Evolutionary conservation across 2,329 filamentous ascomycete genomes (phyloP), one percentile per base, ranked within the genome.

Genomic region (Calonectria fujianensis): DNA sequence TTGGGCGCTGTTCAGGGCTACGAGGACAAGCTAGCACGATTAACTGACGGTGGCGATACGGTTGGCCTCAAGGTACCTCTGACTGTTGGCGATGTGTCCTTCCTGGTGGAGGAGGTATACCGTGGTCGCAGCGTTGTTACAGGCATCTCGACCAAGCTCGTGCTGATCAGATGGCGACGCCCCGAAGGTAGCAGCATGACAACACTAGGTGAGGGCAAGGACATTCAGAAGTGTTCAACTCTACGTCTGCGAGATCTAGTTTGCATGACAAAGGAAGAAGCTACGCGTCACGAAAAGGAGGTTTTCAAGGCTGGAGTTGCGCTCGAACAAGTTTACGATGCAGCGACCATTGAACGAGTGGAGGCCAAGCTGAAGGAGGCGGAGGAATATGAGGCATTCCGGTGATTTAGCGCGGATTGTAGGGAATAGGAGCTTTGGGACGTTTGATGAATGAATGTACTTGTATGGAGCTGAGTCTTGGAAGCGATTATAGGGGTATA

Each of bases 181-280:
- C 95, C 94, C 0, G 85, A 85, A 10, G 84, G 84, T 32, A 90
- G 90, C 31, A 94, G 91, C 77, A 87, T 91, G 72, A 86, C 90
- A 61, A 86, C 84, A 18, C 87, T 95, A 18, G 93, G 96, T 52
- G 88, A 91, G 69, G 89, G 89, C 39, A 91, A 91, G 51, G 89
- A 93, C n/a, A 92, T 93, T 29, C 96, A 98, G 84, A 97, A 94
- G 82, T 92, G 90, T 59, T 93, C 94, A n/a, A 90, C 89, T 3
- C 79, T 98, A 6, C 85, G 88, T 39, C 85, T 96, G 79, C 89
- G 90, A 35, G 93, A 98, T 59, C 83, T 98, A 74, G 96, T 98
- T 0, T 94, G 94, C 80, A 95, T 98, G 95, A 98, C 96, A 1
- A 98, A 96, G 84, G 96, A 98, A 75, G 96, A 98, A 85, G 95